Conservation (phyloP, 805 yeast species). For the Yamadazyma ubonensis region DNA sequence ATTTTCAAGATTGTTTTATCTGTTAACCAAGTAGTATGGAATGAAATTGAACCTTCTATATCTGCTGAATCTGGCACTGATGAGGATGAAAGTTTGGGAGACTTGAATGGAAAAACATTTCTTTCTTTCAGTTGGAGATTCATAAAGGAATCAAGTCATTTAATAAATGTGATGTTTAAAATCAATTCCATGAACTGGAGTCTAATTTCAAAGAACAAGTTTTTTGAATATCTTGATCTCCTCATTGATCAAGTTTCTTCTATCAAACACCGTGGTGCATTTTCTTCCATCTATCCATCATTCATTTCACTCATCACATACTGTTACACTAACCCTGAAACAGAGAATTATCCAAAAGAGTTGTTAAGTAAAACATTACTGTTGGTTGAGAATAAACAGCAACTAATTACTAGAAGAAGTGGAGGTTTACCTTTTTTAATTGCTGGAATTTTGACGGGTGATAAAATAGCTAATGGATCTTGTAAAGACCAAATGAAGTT, state of each 20-base stretch:
- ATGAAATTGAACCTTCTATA: constrained; percentile 45
- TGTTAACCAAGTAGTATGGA: constrained; percentile 39
- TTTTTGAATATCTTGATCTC: constrained; percentile 49
- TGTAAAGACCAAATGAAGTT: constrained; percentile 33
- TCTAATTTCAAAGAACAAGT: constrained; percentile 18
- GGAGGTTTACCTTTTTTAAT: constrained; percentile 87
- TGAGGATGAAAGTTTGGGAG: constrained; percentile 47
- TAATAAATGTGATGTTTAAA: constrained; percentile 48
- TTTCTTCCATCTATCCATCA: constrained; percentile 83
- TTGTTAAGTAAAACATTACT: constrained; percentile 48
- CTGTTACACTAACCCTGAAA: constrained; percentile 37
- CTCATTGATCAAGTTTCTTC: constrained; percentile 65
- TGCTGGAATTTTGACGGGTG: constrained; percentile 67
- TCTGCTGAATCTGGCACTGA: constrained; percentile 33
- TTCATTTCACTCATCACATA: constrained; percentile 63
- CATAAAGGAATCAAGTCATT: constrained; percentile 66
- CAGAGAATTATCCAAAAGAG: constrained; percentile 38
- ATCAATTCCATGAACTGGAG: constrained; percentile 9
- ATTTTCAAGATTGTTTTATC: constrained; percentile 1
- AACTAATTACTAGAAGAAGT: constrained; percentile 81
- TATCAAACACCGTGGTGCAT: constrained; percentile 89
- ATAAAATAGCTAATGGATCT: constrained; percentile 24
- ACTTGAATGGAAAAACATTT: constrained; percentile 46
- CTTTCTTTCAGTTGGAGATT: constrained; percentile 81
- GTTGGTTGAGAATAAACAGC: constrained; percentile 54